Evolutionary conservation across 352 stramenopile genomes (phyloP), one percentile per base, ranked within the genome.

Genomic region (Sclerospora graminicola): DNA sequence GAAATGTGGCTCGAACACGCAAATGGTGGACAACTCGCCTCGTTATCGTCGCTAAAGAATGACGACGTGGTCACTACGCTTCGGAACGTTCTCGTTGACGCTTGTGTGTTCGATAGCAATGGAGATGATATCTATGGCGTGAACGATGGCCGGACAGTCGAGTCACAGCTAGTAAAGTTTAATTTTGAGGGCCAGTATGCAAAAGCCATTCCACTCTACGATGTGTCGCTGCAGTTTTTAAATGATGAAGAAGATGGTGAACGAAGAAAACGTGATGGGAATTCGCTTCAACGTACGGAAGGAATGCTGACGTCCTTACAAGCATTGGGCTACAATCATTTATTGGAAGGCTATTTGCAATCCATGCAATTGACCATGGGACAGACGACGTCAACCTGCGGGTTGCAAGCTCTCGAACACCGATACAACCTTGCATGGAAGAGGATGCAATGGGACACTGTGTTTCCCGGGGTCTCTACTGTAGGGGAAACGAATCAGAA

Each of bases 341-440:
- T 91, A 32, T 47, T 91, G 2, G 43, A 78, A 14, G 59, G 65
- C 6, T 83, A 84, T 29, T 45, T 86, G 15, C 38, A 68, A 18
- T 77, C 64, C 4, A 33, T 61, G n/a, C 42, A 62, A 13, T 34
- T n/a, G 10, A 30, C 33, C 16, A 29, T 9, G 1, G n/a, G 19
- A 24, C 20, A 14, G 13, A 24, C 32, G n/a, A 8, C 30, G 20
- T 24, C 23, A 7, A 8, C 23, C 20, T 31, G 23, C 23, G 23
- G n/a, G 1, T 48, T 30, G 7, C 59, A 65, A 52, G 42, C 50
- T 4, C 54, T 51, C 41, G 66, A 88, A 30, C 64, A 84, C 48
- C 74, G 77, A 20, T 94, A 83, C 45, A 67, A 89, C 42, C 50
- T 86, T 15, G 77, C 79, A 1, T 94, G 82, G 82, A 85, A 82